Evolutionary conservation across 352 stramenopile genomes (phyloP).

Genomic region (Elongisporangium senticosum): DNA sequence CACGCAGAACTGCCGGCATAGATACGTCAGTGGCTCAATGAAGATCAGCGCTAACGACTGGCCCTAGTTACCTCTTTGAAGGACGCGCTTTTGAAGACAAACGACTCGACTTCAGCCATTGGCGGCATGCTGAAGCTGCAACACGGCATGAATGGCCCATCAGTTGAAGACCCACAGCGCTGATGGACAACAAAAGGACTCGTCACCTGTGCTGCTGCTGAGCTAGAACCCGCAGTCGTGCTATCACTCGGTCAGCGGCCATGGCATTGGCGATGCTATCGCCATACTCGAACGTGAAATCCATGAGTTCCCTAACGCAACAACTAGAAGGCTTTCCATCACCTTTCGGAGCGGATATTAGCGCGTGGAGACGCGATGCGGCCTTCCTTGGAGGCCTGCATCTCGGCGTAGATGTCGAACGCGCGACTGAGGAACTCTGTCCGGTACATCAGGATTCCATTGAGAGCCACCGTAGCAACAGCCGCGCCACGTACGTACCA

Average conservation of each 20-base stretch:
- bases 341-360: constrained; percentile 37
- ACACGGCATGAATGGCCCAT: too few relatives aligned
- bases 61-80: constrained; percentile 42
- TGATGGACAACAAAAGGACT: not conserved
- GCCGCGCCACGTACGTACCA: constrained; percentile 10
- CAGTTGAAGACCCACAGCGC: not conserved
- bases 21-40: not conserved
- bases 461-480: not conserved
- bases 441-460: not conserved
- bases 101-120: constrained; percentile 41
- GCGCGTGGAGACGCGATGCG: constrained; percentile 15
- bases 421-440: constrained; percentile 47
- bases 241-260: constrained; percentile 39
- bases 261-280: constrained; percentile 41
- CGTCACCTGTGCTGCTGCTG: constrained; percentile 39
- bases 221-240: constrained; percentile 32
- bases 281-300: not conserved
- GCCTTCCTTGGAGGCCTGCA: constrained; percentile 18
- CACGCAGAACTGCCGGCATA: constrained; percentile 35
- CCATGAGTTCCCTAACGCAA: not conserved
- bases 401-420: constrained; percentile 45
- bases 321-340: not conserved
- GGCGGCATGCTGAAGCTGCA: constrained; percentile 38
- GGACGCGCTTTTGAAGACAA: constrained; percentile 42
- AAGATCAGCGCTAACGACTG: not conserved